These are phyloP conservation scores for Protea cynaroides DNA, from an alignment of 164 flowering plant genomes.

Conservation along the genomic window DNA sequence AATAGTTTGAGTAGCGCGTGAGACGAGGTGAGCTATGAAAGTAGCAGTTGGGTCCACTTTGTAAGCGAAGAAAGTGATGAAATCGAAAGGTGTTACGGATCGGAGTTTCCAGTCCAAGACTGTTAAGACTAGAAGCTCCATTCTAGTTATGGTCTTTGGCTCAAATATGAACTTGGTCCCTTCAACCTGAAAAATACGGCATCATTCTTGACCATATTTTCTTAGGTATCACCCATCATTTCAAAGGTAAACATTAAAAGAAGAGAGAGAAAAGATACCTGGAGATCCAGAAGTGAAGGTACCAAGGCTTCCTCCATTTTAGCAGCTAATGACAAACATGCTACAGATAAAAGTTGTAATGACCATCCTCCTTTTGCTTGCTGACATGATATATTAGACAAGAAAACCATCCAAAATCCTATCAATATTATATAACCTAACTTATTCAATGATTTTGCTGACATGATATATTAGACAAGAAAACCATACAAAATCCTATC, in stretches of 20 bases:
- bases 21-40: conserved; percentile 37
- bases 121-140: conserved; percentile 68
- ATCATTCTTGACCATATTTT: no score
- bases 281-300: conserved; percentile 79
- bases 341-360: conserved; percentile 70
- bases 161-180: conserved; percentile 59
- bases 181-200: conserved; percentile 46
- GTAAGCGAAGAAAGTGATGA: conserved; percentile 44
- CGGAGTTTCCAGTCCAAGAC: conserved; percentile 69
- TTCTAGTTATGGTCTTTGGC: conserved; percentile 55
- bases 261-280: no score
- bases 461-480: no score
- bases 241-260: no score
- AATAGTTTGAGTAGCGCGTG: conserved; percentile 64
- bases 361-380: conserved; percentile 71
- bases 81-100: conserved; percentile 70
- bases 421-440: no score
- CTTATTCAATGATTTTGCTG: no score
- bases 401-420: neutral
- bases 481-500: no score
- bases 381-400: conserved; percentile 41
- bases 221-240: no score
- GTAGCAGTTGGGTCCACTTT: conserved; percentile 63
- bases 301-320: conserved; percentile 93
- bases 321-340: conserved; percentile 92